These are phyloP conservation scores for Stevia rebaudiana DNA, from an alignment of 140 eudicot genomes.

Conservation along the genomic window DNA sequence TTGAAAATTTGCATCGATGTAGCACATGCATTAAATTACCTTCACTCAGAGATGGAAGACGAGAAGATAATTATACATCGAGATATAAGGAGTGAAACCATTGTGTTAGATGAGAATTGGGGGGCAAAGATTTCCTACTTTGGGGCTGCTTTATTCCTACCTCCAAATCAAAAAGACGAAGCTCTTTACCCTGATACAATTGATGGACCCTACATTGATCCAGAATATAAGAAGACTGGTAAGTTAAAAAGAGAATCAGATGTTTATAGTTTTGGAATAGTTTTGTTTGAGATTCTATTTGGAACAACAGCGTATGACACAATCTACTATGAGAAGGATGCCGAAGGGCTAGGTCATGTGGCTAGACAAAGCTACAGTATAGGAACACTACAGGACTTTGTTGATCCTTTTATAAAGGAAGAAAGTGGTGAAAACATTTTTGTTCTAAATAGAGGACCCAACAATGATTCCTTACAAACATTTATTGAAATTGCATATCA, in stretches of 20 bases:
- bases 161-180: constrained; percentile 1
- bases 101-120: not conserved
- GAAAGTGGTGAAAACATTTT: not conserved
- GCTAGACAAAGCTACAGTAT: not conserved
- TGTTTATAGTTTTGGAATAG: constrained; percentile 4
- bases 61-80: not conserved
- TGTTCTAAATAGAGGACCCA: not conserved
- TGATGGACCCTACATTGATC: not conserved
- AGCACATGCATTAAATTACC: not conserved
- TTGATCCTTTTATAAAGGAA: not conserved
- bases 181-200: not conserved
- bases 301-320: not conserved
- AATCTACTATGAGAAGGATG: not conserved
- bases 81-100: not conserved
- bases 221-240: not conserved
- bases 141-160: not conserved
- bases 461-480: not conserved
- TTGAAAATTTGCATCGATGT: not conserved
- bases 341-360: not conserved
- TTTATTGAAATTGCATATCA: not conserved
- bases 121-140: not conserved
- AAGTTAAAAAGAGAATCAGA: not conserved
- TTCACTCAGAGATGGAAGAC: not conserved
- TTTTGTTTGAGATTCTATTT: not conserved
- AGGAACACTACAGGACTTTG: not conserved